Base-by-base conservation (phyloP, 805 yeast species). In the Torulaspora maleeae region DNA sequence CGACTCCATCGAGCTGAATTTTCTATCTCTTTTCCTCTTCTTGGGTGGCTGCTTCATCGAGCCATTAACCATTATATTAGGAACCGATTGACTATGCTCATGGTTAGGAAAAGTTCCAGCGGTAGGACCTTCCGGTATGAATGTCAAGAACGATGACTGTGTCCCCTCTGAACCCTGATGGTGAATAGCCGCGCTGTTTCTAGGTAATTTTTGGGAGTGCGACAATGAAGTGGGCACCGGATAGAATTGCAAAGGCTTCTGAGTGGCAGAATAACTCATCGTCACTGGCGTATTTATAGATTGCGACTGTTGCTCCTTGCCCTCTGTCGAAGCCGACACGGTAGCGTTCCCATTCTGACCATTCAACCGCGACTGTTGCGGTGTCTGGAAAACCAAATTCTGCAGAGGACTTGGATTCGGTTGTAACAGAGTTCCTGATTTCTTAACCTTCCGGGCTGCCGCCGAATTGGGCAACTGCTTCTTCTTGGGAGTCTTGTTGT, bases 401-500 rank as follows among this genome's bases (percentile, higher is more conserved):
- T 61, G 66, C 38, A 62, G 46, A 1, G 68, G 68, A 42, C 65
- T 60, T 29, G 67, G 67, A 28, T 63, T 54, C 10, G 59, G 49
- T 13, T 55, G 61, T 13, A 41, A 37, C 13, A 41, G 49, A 15
- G 43, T 36, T 15, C 41, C 42, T 24, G 45, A 41, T 20, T 55
- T 52, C 43, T 55, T 53, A 16, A 47, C 28, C 38, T 38, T 48
- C 19, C 50, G 44, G 16, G 48, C 47, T 22, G 48, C 22, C 15
- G 45, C 28, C 3, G 48, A 40, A 10, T 33, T 27, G 4, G 37
- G 41, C 11, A 33, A 34, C 16, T 44, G 47, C 28, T 48, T 54
- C 44, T 56, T 60, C 48, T 57, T 63, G 3, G 68, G 68, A 0
- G 68, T 63, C 37, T 62, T 62, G 40, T 62, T 61, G 47, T 63